Conservation (phyloP, 768 basidiomycete species). For the Crucibulum laeve region DNA sequence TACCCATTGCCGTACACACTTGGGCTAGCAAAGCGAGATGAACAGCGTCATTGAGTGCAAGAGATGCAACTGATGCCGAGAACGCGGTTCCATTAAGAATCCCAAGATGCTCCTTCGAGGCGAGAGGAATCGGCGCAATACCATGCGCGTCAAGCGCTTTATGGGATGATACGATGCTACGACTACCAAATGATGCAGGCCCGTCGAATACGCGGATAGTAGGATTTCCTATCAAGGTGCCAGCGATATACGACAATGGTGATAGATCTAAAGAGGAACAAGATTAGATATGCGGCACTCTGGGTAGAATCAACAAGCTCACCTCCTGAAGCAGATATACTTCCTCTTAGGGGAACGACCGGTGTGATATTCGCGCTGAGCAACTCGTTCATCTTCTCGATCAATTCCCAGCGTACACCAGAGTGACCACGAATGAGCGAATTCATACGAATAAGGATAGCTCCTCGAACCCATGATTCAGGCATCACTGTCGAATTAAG, state of each 20-base stretch:
- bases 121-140: conserved; percentile 61
- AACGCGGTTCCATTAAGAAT: conserved; percentile 86
- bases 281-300: not conserved
- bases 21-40: conserved; percentile 64
- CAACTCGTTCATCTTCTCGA: conserved; percentile 73
- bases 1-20: conserved; percentile 78
- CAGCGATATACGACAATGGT: conserved; percentile 81
- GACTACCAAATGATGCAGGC: conserved; percentile 41
- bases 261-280: conserved; percentile 50
- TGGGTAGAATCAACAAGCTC: conserved; percentile 11
- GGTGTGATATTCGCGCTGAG: conserved; percentile 72
- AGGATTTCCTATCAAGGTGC: conserved; percentile 74
- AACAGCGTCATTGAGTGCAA: conserved; percentile 70
- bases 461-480: conserved; percentile 83
- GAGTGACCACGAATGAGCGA: conserved; percentile 87
- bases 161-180: conserved; percentile 46
- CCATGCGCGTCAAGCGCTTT: conserved; percentile 57
- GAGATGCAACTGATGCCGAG: conserved; percentile 71
- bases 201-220: conserved; percentile 70
- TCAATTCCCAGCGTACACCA: conserved; percentile 76
- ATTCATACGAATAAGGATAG: conserved; percentile 85
- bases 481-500: conserved; percentile 72
- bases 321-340: conserved; percentile 83
- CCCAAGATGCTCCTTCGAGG: conserved; percentile 76
- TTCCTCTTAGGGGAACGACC: conserved; percentile 78